Conservation (phyloP, 441 rosid genomes). For the Aquilaria agallochum region DNA sequence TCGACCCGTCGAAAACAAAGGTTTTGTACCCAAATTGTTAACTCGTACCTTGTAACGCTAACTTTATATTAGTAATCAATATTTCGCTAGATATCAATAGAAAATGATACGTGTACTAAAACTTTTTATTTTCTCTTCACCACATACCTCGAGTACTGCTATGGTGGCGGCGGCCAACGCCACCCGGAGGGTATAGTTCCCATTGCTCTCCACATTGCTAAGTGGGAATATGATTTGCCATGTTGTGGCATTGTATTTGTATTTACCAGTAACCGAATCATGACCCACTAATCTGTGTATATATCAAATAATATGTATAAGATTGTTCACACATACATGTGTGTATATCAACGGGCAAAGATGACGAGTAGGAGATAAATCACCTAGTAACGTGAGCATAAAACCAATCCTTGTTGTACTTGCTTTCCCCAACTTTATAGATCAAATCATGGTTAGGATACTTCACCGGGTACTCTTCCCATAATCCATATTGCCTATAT, state of each 20-base stretch:
- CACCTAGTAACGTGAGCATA: slow-evolving; percentile 64
- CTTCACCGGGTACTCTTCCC: slow-evolving; percentile 31
- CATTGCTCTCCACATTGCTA: slow-evolving; percentile 15
- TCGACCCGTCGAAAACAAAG: slow-evolving; percentile 30
- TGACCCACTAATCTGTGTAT: too few species aligned
- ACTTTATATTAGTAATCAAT: too few species aligned
- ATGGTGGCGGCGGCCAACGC: slow-evolving; percentile 70
- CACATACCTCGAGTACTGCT: slow-evolving; percentile 50
- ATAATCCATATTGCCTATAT: slow-evolving; percentile 63
- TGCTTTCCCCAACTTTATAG: slow-evolving; percentile 36
- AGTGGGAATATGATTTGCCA: slow-evolving; percentile 69
- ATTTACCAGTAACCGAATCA: too few species aligned
- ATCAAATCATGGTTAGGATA: slow-evolving; percentile 21
- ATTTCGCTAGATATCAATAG: too few species aligned
- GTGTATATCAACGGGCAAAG: too few species aligned
- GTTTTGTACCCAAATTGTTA: slow-evolving; percentile 21
- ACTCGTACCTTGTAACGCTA: slow-evolving; percentile 33
- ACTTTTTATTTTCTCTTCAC: too few species aligned
- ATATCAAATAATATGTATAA: too few species aligned
- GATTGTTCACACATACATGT: too few species aligned
- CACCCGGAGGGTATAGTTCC: slow-evolving; percentile 50
- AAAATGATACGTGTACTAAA: too few species aligned
- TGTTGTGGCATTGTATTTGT: slow-evolving; percentile 29
- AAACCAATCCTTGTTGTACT: slow-evolving; percentile 49
- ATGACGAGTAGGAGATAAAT: too few species aligned